These are phyloP conservation scores for Euphorbia peplus DNA, from an alignment of 345 rosid genomes.

Conservation along the genomic window DNA sequence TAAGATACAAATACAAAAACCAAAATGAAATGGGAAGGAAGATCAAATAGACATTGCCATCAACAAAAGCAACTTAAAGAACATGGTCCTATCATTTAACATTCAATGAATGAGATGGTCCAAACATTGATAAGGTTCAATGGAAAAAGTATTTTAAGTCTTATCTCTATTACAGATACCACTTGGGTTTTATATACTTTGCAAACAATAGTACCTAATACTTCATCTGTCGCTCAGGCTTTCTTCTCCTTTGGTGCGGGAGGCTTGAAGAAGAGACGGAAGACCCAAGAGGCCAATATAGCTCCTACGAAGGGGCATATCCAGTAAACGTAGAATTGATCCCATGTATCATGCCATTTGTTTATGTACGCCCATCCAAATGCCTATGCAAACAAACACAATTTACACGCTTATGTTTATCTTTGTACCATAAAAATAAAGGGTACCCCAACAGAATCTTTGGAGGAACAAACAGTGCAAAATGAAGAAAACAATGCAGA, in stretches of 20 bases:
- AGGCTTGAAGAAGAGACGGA: slow-evolving; percentile 60
- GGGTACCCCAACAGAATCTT: background rate
- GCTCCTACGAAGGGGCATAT: slow-evolving; percentile 83
- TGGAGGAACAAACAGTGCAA: background rate
- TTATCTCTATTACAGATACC: slow-evolving; percentile 12
- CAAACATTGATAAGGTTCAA: background rate
- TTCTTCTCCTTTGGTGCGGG: slow-evolving; percentile 49
- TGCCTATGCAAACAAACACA: slow-evolving; percentile 44
- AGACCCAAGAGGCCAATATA: slow-evolving; percentile 66
- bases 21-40: background rate
- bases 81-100: background rate
- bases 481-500: background rate
- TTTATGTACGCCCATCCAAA: slow-evolving; percentile 90
- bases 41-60: background rate
- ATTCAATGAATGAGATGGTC: background rate
- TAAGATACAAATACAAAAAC: no score
- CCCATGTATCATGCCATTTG: slow-evolving; percentile 85
- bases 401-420: background rate
- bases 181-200: slow-evolving; percentile 4
- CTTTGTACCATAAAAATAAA: no score
- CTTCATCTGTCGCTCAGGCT: slow-evolving; percentile 27
- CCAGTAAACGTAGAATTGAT: slow-evolving; percentile 92
- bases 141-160: background rate
- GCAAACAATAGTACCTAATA: background rate
- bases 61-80: background rate